A percentile compares a stretch with the other conserved stretches of the same genome.
phyloP scores from a whole-genome alignment of 306 rosid species.

The Nissolia schottii region DNA sequence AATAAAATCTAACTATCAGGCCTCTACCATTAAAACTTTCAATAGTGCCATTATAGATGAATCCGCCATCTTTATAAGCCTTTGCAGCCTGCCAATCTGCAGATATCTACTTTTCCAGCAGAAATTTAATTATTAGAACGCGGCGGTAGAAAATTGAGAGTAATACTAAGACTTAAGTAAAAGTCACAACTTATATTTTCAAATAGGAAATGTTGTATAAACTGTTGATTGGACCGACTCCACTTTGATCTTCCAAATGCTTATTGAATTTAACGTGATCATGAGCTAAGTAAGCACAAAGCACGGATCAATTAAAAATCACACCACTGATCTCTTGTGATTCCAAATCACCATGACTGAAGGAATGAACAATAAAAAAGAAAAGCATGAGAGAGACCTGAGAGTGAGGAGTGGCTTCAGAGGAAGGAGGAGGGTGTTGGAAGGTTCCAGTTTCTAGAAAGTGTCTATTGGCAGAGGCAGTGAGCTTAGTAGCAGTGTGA shows the following conservation, averaged over 20 bases:
- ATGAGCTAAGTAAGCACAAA: too few relatives aligned
- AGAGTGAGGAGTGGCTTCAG: too few relatives aligned
- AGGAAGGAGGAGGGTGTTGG: conserved; percentile 30
- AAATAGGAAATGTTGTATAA: background rate
- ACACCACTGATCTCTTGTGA: too few relatives aligned
- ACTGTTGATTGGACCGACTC: background rate
- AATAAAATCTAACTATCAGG: conserved; percentile 56
- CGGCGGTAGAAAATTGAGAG: background rate
- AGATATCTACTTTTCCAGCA: conserved; percentile 88
- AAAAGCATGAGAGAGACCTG: conserved; percentile 68
- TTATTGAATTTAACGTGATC: too few relatives aligned
- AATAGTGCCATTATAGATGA: conserved; percentile 63
- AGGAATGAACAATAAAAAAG: too few relatives aligned
- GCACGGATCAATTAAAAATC: too few relatives aligned
- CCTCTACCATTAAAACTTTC: conserved; percentile 80
- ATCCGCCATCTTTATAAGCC: conserved; percentile 50
- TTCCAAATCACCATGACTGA: too few relatives aligned
- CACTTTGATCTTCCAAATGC: background rate
- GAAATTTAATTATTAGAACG: conserved; percentile 58
- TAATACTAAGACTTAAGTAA: background rate
- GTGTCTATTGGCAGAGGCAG: conserved; percentile 20
- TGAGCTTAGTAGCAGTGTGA: too few relatives aligned
- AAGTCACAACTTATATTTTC: background rate
- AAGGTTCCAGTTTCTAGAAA: conserved; percentile 4
- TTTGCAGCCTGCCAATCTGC: conserved; percentile 86